Conservation (phyloP, 2,329 filamentous ascomycete species). For the Alternaria brassicae region DNA sequence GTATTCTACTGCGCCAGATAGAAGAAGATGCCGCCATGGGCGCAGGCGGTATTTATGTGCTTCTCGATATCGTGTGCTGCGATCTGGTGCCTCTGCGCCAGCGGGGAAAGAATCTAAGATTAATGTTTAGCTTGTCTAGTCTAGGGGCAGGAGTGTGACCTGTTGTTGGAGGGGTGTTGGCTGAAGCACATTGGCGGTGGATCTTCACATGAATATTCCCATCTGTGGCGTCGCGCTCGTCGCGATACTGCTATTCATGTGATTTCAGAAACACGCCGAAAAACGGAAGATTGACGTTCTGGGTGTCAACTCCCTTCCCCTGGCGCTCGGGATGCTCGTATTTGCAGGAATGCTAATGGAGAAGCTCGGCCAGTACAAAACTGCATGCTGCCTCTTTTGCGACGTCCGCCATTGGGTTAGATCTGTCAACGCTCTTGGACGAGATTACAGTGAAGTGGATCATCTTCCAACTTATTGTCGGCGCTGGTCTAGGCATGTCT, state of each 20-base stretch:
- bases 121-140: not conserved
- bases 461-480: too few species aligned
- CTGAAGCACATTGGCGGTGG: slow-evolving; percentile 52
- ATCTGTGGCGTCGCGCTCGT: slow-evolving; percentile 9
- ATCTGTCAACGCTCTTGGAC: too few species aligned
- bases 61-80: not conserved
- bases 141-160: slow-evolving; percentile 16
- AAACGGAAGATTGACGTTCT: slow-evolving; percentile 34
- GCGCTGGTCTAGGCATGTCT: too few species aligned
- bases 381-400: too few species aligned
- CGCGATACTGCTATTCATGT: not conserved
- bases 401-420: too few species aligned
- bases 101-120: not conserved
- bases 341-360: too few species aligned
- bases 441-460: too few species aligned
- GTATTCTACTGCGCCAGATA: not conserved
- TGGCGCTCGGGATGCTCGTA: too few species aligned
- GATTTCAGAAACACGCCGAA: not conserved
- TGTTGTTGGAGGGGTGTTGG: slow-evolving; percentile 25
- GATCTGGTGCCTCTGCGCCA: not conserved
- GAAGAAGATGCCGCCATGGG: not conserved
- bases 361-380: too few species aligned
- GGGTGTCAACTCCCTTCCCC: slow-evolving; percentile 25
- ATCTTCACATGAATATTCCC: slow-evolving; percentile 49
- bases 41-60: not conserved